phyloP scores from a whole-genome alignment of 2,329 filamentous ascomycete species.

The Fusarium nygamai region DNA sequence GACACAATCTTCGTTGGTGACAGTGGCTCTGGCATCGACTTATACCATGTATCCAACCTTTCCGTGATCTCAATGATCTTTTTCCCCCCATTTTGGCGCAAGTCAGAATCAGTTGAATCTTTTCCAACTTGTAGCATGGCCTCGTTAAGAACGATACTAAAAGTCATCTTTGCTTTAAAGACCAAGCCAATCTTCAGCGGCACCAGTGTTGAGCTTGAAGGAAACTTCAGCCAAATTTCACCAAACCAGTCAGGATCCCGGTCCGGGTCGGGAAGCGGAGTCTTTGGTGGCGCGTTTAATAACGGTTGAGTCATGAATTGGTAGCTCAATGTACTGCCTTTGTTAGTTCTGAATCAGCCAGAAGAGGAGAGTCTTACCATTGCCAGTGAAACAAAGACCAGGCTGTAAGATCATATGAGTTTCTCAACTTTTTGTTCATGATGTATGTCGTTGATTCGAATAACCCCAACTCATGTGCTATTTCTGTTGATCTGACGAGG shows the following conservation, averaged over 20 bases:
- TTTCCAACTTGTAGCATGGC: neutral
- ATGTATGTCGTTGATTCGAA: constrained; percentile 9
- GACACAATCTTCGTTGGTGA: neutral
- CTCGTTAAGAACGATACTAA: neutral
- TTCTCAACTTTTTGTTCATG: neutral
- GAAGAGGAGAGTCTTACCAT: neutral
- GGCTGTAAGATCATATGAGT: constrained; percentile 1
- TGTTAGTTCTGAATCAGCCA: neutral
- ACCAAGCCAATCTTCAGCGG: neutral
- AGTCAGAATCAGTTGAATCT: neutral
- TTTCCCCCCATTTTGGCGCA: neutral
- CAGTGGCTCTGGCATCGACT: neutral
- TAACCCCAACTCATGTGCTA: neutral
- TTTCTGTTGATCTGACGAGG: neutral
- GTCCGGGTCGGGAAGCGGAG: neutral
- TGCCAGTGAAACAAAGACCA: constrained; percentile 24
- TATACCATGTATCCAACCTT: neutral
- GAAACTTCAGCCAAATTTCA: constrained; percentile 22
- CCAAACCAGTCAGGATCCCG: neutral
- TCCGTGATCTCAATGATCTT: neutral
- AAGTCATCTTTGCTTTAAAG: neutral
- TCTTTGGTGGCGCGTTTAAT: neutral
- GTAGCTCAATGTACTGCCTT: neutral
- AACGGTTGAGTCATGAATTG: neutral
- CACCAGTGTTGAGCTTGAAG: neutral